Evolutionary conservation across 1,139 yeast genomes (phyloP), one percentile per base, ranked within the genome.

Genomic region (Kazachstania sp.): DNA sequence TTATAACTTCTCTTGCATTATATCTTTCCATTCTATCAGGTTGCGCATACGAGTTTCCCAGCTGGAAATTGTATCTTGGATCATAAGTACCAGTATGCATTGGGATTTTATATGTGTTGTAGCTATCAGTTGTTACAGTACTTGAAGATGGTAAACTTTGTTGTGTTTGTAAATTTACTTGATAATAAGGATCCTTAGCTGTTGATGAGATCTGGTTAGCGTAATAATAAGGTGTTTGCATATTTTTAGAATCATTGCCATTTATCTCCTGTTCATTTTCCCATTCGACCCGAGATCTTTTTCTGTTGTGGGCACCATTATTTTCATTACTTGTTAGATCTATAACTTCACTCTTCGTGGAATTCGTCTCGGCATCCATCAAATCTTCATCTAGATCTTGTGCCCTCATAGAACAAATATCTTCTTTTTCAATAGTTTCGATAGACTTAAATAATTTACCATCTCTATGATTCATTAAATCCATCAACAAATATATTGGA

Each of bases 401-500:
- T 19, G n/a, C 16, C 13, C 12, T n/a, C 16, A 34, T 15, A 4
- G 45, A 36, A 30, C 40, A 19, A 13, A 29, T 36, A 28, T 28
- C 32, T 13, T 30, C 41, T 18, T 30, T 31, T n/a, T 43, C 37
- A 2, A 46, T 16, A 5, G 28, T 23, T 13, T 40, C 47, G n/a
- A 40, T n/a, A 3, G 43, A 26, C 12, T 40, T 45, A 35, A 56
- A 57, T 3, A 52, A 52, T 8, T 47, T 45, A 15, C 41, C 31
- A 26, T 58, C 60, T 28, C 50, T 37, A 36, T 51, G 52, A 11
- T 51, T 48, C 23, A 49, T 43, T 5, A 56, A 48, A 20, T 57
- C 59, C 2, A 56, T 49, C 23, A 57, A 41, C 18, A 54, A 38
- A 37, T 50, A 47, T 18, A 57, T 45, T 18, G 61, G 60, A 6